Base-by-base conservation (phyloP, 129 eudicot genomes). In the Kitagawia praeruptora region DNA sequence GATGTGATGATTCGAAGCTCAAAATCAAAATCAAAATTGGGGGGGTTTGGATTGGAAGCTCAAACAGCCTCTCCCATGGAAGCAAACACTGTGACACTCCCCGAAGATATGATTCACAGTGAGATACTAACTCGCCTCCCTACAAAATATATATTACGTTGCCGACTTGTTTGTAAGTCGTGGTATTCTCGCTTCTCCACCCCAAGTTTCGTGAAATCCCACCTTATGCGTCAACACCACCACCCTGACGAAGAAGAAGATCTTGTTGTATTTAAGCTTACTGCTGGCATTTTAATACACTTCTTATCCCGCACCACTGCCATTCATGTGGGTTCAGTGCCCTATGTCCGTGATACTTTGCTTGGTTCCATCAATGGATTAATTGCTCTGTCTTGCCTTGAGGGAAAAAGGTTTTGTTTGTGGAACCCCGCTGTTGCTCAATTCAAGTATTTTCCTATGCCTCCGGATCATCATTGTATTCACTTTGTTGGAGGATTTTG, bases 231-330 rank as follows among this genome's bases (percentile, higher is more conserved):
- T 56, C 66, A 0, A 56, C 25, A 56, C 11, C 3, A 10, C 66
- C 21, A 48, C 11, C 14, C 54, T 19, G 2, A 11, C 51, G 28
- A 56, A 1, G 9, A 15, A 2, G 54, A 4, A 18, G 28, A 56
- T 56, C 19, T 21, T 56, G 12, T 56, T 56, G 21, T 48, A 13
- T 19, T 10, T 28, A 21, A 56, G 9, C 11, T 1, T 1, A 21
- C 3, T 0, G 1, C 8, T 12, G 3, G 11, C 12, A 6, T 11
- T 0, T 0, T 5, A 14, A 56, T 56, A 5, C 5, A 2, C 25
- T 21, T 54, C 1, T 1, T 56, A 2, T 56, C 66, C 28, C 66
- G 21, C 11, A 14, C 28, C 11, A n/a, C 8, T 4, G 10, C 4
- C 21, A 21, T 4, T 56, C 19, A 18, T 1, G 21, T 49, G 21